A percentile compares a stretch with the other conserved stretches of the same genome.
Conservation (phyloP, 2,329 filamentous ascomycete species). For the Trichothecium roseum region DNA sequence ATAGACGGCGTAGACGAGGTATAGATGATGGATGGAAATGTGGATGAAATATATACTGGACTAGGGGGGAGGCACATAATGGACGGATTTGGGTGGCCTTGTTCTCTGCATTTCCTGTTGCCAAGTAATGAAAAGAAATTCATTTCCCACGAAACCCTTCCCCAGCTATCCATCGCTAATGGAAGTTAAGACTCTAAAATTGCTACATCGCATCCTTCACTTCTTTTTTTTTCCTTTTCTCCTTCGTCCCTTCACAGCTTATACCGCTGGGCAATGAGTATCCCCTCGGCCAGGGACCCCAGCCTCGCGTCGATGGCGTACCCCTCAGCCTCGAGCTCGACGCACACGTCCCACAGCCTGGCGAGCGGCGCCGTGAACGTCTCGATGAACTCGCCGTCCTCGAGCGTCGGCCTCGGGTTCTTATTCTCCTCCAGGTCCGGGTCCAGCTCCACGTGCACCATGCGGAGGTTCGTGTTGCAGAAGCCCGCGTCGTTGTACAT, state of each 20-base stretch:
- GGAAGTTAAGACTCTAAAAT: no score
- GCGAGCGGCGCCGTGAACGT: constrained; percentile 59
- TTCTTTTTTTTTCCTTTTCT: no score
- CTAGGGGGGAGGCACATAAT: no score
- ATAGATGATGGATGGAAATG: no score
- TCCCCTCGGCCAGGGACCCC: constrained; percentile 67
- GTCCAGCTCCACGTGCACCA: constrained; percentile 67
- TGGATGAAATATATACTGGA: no score
- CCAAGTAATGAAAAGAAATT: no score
- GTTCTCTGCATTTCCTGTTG: no score
- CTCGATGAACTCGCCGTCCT: constrained; percentile 77
- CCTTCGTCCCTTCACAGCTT: constrained; percentile 21
- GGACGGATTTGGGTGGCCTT: no score
- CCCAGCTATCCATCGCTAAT: no score
- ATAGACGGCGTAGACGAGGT: no score
- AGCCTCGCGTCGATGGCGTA: constrained; percentile 73
- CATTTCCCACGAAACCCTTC: no score
- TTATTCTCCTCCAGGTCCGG: constrained; percentile 59
- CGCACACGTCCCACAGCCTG: constrained; percentile 55
- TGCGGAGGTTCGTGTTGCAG: constrained; percentile 55
- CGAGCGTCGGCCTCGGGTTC: constrained; percentile 56
- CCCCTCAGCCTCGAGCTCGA: constrained; percentile 56
- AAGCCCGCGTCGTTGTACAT: constrained; percentile 60
- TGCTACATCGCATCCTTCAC: no score
- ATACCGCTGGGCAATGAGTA: constrained; percentile 57